Percentiles rank a stretch among this genome's conserved stretches.
Evolutionary conservation across 805 yeast species (phyloP).

Genomic region (Candida patagonica): DNA sequence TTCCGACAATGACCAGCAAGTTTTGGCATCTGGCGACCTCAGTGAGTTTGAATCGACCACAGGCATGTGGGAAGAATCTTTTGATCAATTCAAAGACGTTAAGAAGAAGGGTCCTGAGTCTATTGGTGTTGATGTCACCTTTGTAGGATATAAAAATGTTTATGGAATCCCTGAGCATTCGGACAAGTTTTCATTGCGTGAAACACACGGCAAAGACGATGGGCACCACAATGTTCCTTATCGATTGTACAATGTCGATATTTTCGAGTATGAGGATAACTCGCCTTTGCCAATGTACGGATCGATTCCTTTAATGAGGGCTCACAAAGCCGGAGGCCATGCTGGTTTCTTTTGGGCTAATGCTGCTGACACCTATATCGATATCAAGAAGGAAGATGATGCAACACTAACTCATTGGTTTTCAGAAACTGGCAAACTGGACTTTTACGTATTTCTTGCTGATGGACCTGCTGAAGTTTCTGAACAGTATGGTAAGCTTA

Average conservation of each 20-base stretch:
- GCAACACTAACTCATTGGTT: constrained; percentile 61
- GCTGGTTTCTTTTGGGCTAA: constrained; percentile 88
- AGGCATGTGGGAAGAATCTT: constrained; percentile 63
- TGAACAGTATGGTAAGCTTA: constrained; percentile 51
- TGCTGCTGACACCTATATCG: constrained; percentile 86
- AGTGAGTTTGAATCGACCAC: constrained; percentile 42
- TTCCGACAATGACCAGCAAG: constrained; percentile 22
- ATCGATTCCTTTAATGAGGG: constrained; percentile 79
- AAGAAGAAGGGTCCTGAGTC: constrained; percentile 73
- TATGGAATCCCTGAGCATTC: constrained; percentile 99
- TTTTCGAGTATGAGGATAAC: constrained; percentile 82
- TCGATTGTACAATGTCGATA: constrained; percentile 85
- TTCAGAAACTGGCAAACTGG: constrained; percentile 81
- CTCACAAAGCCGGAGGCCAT: constrained; percentile 46
- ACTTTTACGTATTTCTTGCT: constrained; percentile 60
- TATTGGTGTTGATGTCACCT: constrained; percentile 66
- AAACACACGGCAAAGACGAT: constrained; percentile 38
- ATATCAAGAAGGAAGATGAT: constrained; percentile 36
- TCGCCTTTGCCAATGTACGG: constrained; percentile 93
- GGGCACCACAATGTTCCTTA: constrained; percentile 54
- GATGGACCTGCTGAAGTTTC: constrained; percentile 47
- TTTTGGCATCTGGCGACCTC: constrained; percentile 7
- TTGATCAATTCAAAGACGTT: constrained; percentile 58
- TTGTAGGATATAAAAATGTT: constrained; percentile 51
- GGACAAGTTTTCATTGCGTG: constrained; percentile 62